These are phyloP conservation scores for Babesia ovata DNA, from an alignment of 169 alveolate species.

Conservation along the genomic window DNA sequence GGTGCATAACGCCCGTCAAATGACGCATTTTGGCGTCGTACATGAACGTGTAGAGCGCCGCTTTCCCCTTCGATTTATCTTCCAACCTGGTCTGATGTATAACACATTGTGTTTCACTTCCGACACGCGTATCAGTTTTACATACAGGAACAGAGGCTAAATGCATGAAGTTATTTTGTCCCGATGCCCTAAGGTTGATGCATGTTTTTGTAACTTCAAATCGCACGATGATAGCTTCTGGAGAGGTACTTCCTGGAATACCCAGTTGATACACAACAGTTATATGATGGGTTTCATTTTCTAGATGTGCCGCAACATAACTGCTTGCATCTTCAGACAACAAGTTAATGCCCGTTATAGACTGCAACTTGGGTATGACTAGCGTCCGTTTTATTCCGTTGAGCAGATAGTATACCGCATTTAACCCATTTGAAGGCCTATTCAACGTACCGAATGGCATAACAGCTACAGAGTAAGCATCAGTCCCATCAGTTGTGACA, in stretches of 20 bases:
- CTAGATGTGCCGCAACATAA: not conserved
- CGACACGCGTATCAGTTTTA: not conserved
- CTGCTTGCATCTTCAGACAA: slow-evolving; percentile 19
- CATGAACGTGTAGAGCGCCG: not conserved
- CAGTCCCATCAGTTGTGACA: not conserved
- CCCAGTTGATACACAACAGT: not conserved
- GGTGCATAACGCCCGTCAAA: slow-evolving; percentile 3
- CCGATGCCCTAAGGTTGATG: not conserved
- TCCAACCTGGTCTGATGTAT: not conserved
- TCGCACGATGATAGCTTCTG: not conserved
- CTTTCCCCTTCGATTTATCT: not conserved
- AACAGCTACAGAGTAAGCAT: not conserved
- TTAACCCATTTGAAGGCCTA: not conserved
- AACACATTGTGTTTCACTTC: slow-evolving; percentile 1
- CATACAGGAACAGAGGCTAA: not conserved
- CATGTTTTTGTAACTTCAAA: not conserved
- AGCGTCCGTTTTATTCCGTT: not conserved
- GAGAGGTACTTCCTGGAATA: not conserved
- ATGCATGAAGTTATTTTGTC: no score
- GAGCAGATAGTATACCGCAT: slow-evolving; percentile 7
- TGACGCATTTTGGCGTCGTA: slow-evolving; percentile 16
- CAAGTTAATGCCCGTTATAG: slow-evolving; percentile 9
- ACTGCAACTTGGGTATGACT: slow-evolving; percentile 15
- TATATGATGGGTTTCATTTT: not conserved
- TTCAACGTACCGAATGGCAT: slow-evolving; percentile 24